These are phyloP conservation scores for Aspergillus sp. DNA, from an alignment of 2,329 filamentous ascomycete species.

Conservation along the genomic window DNA sequence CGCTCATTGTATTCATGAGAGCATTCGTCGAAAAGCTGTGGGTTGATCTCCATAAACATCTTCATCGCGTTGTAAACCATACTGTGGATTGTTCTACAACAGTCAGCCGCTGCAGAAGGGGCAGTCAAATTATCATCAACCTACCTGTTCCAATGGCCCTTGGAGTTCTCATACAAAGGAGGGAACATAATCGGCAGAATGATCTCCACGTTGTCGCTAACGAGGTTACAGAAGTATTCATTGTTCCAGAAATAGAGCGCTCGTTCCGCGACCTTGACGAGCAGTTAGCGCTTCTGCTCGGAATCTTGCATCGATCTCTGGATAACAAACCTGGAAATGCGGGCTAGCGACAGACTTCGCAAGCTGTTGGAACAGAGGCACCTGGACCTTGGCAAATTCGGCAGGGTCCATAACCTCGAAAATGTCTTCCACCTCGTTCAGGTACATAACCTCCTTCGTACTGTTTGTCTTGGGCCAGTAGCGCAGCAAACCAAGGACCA, in stretches of 20 bases:
- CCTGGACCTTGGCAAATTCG: slow-evolving; percentile 98
- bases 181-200: slow-evolving; percentile 99
- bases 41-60: slow-evolving; percentile 99
- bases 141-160: slow-evolving; percentile 98
- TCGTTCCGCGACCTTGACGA: slow-evolving; percentile 77
- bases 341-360: slow-evolving; percentile 98
- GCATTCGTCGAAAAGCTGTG: slow-evolving; percentile 96
- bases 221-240: slow-evolving; percentile 98
- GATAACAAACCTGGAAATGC: slow-evolving; percentile 74
- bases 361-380: slow-evolving; percentile 93
- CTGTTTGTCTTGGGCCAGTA: slow-evolving; percentile 99
- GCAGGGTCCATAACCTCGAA: slow-evolving; percentile 99
- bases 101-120: slow-evolving; percentile 25
- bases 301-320: not conserved
- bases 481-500: slow-evolving; percentile 87
- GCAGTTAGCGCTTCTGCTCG: slow-evolving; percentile 14
- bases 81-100: slow-evolving; percentile 87
- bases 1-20: slow-evolving; percentile 97
- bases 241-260: slow-evolving; percentile 99
- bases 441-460: slow-evolving; percentile 99
- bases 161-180: slow-evolving; percentile 96
- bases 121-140: slow-evolving; percentile 25
- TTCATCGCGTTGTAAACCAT: slow-evolving; percentile 99
- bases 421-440: slow-evolving; percentile 98
- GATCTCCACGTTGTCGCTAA: slow-evolving; percentile 98